Conservation (phyloP, 1,139 yeast genomes). For the Pichia norvegensis region DNA sequence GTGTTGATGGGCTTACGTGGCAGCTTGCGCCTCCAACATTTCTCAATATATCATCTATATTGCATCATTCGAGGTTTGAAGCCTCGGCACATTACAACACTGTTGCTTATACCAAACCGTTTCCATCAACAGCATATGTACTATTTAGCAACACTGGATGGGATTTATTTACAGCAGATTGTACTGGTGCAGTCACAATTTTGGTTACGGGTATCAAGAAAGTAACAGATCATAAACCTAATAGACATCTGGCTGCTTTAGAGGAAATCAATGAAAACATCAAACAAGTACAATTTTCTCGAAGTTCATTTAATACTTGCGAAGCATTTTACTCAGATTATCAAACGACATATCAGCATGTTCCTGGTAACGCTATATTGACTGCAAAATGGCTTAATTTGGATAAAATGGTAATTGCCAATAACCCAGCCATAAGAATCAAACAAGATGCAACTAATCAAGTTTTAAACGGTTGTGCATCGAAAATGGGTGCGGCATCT, state of each 20-base stretch:
- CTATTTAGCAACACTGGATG: conserved; percentile 47
- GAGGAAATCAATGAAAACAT: conserved; percentile 25
- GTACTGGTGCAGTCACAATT: conserved; percentile 43
- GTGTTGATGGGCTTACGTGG: conserved; percentile 60
- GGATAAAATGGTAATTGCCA: conserved; percentile 53
- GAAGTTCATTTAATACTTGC: conserved; percentile 31
- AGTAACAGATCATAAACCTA: conserved; percentile 11
- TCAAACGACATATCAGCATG: not conserved
- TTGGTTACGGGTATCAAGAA: conserved; percentile 29
- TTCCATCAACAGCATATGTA: conserved; percentile 23
- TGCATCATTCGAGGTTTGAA: conserved; percentile 1
- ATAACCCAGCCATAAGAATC: conserved; percentile 41
- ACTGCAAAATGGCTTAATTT: conserved; percentile 64
- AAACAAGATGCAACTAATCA: conserved; percentile 22
- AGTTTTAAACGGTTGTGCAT: conserved; percentile 28
- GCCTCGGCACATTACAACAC: not conserved
- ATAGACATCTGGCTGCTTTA: not conserved
- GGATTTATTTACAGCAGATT: conserved; percentile 46
- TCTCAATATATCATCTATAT: conserved; percentile 4
- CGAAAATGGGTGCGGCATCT: conserved; percentile 28
- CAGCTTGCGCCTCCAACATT: conserved; percentile 47
- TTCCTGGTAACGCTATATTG: conserved; percentile 31
- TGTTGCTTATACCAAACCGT: not conserved
- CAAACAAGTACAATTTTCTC: conserved; percentile 23
- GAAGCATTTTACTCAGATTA: conserved; percentile 27